phyloP scores from a whole-genome alignment of 73 alveolate genomes.

The Paraurostyla sp. region DNA sequence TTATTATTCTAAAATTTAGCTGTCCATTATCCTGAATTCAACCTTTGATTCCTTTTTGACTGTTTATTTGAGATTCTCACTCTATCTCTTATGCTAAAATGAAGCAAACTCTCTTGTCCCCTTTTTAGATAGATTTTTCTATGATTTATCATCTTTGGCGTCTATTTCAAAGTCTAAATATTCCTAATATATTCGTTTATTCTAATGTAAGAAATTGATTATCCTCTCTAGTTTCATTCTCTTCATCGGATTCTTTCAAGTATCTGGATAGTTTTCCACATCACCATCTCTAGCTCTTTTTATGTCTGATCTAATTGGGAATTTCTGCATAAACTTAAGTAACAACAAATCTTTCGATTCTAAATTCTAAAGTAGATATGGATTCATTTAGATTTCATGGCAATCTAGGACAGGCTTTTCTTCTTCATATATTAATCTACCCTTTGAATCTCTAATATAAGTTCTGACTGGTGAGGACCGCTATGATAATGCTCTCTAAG shows the following conservation, averaged over 20 bases:
- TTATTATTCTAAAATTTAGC: no score
- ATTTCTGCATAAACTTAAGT: background rate
- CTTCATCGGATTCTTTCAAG: background rate
- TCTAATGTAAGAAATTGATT: background rate
- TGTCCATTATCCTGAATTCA: no score
- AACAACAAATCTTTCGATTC: background rate
- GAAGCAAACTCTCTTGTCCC: background rate
- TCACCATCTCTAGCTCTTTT: conserved; percentile 17
- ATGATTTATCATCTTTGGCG: background rate
- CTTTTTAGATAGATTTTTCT: background rate
- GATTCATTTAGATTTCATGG: background rate
- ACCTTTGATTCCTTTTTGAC: no score
- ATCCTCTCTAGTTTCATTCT: conserved; percentile 10
- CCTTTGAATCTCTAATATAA: background rate
- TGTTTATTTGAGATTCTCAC: no score
- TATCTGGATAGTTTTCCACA: conserved; percentile 7
- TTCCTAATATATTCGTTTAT: background rate
- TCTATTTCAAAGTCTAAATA: background rate
- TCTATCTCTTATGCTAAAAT: background rate
- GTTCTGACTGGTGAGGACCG: background rate
- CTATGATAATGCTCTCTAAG: background rate
- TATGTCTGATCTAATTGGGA: background rate
- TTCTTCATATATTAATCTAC: background rate
- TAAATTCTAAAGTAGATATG: background rate
- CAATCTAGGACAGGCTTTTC: background rate